These are phyloP conservation scores for Boletus fagicola DNA, from an alignment of 768 basidiomycete genomes.

Conservation along the genomic window DNA sequence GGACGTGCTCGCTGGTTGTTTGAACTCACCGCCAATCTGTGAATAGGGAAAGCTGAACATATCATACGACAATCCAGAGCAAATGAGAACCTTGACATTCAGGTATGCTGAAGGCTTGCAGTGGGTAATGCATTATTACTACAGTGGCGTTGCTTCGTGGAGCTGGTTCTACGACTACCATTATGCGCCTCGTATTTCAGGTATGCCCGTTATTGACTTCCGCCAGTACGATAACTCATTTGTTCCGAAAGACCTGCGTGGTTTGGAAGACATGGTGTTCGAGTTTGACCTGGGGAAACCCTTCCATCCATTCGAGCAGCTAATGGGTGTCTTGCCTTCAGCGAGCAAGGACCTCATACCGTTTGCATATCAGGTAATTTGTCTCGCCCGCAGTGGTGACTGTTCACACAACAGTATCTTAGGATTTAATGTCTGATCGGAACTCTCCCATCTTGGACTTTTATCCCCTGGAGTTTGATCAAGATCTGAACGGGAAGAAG, in stretches of 20 bases:
- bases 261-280: conserved; percentile 78
- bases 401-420: conserved; percentile 1
- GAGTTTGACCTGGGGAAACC: conserved; percentile 83
- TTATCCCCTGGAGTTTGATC: conserved; percentile 89
- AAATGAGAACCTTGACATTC: conserved; percentile 68
- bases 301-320: conserved; percentile 90
- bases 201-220: conserved; percentile 40
- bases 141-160: conserved; percentile 96
- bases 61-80: conserved; percentile 64
- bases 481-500: conserved; percentile 96
- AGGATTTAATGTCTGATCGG: conserved; percentile 88
- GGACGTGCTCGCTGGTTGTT: neutral
- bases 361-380: conserved; percentile 69
- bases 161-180: conserved; percentile 99
- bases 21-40: conserved; percentile 12
- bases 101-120: conserved; percentile 93
- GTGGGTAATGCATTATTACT: conserved; percentile 99
- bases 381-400: neutral
- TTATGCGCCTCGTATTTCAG: conserved; percentile 94
- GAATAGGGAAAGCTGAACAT: conserved; percentile 83
- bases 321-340: conserved; percentile 95
- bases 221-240: neutral
- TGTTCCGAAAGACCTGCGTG: conserved; percentile 47
- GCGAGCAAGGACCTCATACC: conserved; percentile 91
- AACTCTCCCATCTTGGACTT: conserved; percentile 91